These are phyloP conservation scores for Pseudogymnoascus sp. DNA, from an alignment of 2,329 filamentous ascomycete genomes.

Conservation along the genomic window DNA sequence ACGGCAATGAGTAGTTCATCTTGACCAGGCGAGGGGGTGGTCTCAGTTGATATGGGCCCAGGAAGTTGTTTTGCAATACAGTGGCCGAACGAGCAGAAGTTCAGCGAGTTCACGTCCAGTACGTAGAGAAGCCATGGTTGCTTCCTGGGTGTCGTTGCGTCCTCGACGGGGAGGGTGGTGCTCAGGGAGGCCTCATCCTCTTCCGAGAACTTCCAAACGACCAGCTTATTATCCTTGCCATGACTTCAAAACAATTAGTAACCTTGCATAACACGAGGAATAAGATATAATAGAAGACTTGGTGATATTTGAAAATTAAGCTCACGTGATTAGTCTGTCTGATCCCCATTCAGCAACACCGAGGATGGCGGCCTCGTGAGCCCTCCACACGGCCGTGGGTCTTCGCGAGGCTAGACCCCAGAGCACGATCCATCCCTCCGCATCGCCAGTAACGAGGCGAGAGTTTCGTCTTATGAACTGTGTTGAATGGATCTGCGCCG, in stretches of 20 bases:
- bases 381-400: constrained; percentile 76
- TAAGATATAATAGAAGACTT: not conserved
- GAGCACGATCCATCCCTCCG: constrained; percentile 78
- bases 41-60: not conserved
- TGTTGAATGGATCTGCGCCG: constrained; percentile 69
- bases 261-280: not conserved
- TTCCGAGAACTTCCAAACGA: constrained; percentile 69
- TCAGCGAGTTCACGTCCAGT: constrained; percentile 83
- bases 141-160: constrained; percentile 39
- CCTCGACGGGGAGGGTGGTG: constrained; percentile 64
- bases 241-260: constrained; percentile 49
- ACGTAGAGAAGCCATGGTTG: constrained; percentile 82
- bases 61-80: constrained; percentile 16
- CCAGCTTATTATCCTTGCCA: constrained; percentile 78
- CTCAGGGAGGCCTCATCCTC: constrained; percentile 59
- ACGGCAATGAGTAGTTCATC: constrained; percentile 63
- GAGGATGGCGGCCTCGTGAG: constrained; percentile 71
- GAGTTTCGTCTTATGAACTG: constrained; percentile 66
- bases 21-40: not conserved
- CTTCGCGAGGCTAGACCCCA: constrained; percentile 83
- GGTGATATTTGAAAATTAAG: constrained; percentile 22
- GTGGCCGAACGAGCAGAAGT: constrained; percentile 79
- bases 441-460: constrained; percentile 78
- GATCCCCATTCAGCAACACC: constrained; percentile 63
- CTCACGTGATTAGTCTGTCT: constrained; percentile 78